Evolutionary conservation across 2,329 filamentous ascomycete genomes (phyloP), one percentile per base, ranked within the genome.

Genomic region (Colletotrichum sp.): DNA sequence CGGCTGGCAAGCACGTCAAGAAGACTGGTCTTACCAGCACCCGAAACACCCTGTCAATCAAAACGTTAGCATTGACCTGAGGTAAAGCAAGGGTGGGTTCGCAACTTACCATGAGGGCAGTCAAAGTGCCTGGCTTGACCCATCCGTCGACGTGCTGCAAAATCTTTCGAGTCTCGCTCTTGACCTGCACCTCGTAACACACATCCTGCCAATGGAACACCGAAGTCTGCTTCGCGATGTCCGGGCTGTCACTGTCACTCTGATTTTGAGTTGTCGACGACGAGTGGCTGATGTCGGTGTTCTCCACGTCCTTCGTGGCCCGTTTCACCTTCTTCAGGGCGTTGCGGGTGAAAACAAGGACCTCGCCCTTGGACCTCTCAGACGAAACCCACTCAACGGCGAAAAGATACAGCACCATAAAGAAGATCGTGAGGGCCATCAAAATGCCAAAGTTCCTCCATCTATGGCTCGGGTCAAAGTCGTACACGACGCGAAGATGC

Each of bases 161-260:
- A 79, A 95, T 91, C 52, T 91, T 88, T 24, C 92, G 88, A 9
- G 85, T 82, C 75, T 93, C 88, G 81, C 94, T 94, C 30, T 75
- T 75, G 81, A 94, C 92, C 77, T 90, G 89, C 79, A 94, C 93
- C 78, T 94, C 92, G 79, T 94, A 94, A 82, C 90, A 92, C 3
- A 94, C 90, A 78, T 93, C 87, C 73, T 90, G 86, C 92, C 92
- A 94, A 77, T 92, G 91, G 84, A 94, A 94, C 73, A 93, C 89
- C 14, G 92, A 90, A 10, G 90, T 92, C 79, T 93, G 91, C 7
- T 43, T 80, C 24, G 64, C 36, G 3, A 76, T 87, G 32, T 52
- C 73, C 0, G 73, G 14, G 6, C 7, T 56, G 8, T 75, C 70
- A 21, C 59, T 71, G 18, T 66, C 68, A 8, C 70, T 61, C 7